These are phyloP conservation scores for Phaeosphaeriaceae sp. DNA, from an alignment of 2,329 filamentous ascomycete genomes.

Conservation along the genomic window DNA sequence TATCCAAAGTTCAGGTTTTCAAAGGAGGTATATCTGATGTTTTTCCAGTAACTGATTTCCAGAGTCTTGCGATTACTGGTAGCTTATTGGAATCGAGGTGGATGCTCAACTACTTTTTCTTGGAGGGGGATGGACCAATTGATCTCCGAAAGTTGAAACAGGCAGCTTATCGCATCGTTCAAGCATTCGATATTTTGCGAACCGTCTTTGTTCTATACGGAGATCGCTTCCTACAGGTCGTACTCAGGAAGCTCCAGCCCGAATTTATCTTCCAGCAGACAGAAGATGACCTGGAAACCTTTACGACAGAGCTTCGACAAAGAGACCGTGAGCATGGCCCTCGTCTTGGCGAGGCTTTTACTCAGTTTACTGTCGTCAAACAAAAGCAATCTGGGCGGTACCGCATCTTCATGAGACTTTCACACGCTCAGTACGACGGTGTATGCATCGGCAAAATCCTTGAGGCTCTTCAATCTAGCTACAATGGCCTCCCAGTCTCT, in stretches of 20 bases:
- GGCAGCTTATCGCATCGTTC: slow-evolving; percentile 37
- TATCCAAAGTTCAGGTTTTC: slow-evolving; percentile 45
- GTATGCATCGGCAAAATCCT: slow-evolving; percentile 41
- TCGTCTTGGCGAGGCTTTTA: slow-evolving; percentile 38
- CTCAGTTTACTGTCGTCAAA: slow-evolving; percentile 40
- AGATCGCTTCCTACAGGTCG: slow-evolving; percentile 43
- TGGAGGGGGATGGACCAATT: slow-evolving; percentile 37
- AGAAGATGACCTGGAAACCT: slow-evolving; percentile 36
- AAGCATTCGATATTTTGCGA: slow-evolving; percentile 43
- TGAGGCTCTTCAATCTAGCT: slow-evolving; percentile 34
- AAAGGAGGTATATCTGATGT: slow-evolving; percentile 44
- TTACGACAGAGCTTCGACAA: slow-evolving; percentile 35
- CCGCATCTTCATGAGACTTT: slow-evolving; percentile 42
- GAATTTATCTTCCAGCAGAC: slow-evolving; percentile 42
- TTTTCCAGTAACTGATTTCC: slow-evolving; percentile 43
- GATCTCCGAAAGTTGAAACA: slow-evolving; percentile 43
- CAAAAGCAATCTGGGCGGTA: slow-evolving; percentile 37
- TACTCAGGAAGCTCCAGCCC: slow-evolving; percentile 38
- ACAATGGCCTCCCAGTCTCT: slow-evolving; percentile 41
- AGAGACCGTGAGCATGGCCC: slow-evolving; percentile 39
- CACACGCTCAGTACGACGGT: slow-evolving; percentile 46
- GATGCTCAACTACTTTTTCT: slow-evolving; percentile 47
- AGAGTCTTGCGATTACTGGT: slow-evolving; percentile 42
- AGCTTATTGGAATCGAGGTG: slow-evolving; percentile 42
- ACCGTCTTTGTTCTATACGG: slow-evolving; percentile 45